phyloP scores from a whole-genome alignment of 1,284 basidiomycete species.

The Tilletia horrida region DNA sequence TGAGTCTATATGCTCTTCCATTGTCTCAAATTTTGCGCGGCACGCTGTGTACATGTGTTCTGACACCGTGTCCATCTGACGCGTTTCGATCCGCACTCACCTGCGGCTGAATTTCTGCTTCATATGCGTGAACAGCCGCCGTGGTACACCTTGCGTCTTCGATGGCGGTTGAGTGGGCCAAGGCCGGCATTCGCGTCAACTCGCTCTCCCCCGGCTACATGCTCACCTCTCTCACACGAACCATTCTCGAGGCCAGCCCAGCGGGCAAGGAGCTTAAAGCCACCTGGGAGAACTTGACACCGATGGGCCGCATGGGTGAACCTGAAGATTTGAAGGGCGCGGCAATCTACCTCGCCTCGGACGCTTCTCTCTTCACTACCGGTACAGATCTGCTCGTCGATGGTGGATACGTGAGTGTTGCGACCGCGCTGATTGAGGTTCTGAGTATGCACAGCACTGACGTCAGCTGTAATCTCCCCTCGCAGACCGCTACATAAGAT shows the following conservation, averaged over 20 bases:
- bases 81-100: too few relatives aligned
- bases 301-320: conserved; percentile 65
- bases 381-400: conserved; percentile 79
- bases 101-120: conserved; percentile 15
- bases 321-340: conserved; percentile 63
- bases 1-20: too few relatives aligned
- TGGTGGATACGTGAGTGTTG: conserved; percentile 65
- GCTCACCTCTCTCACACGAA: conserved; percentile 77
- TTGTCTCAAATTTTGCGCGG: too few relatives aligned
- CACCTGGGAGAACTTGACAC: conserved; percentile 84
- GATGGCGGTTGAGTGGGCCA: conserved; percentile 85
- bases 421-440: not conserved
- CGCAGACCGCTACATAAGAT: conserved; percentile 14
- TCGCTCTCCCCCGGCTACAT: conserved; percentile 53
- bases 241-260: conserved; percentile 50
- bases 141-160: conserved; percentile 83
- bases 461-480: not conserved
- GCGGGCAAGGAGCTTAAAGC: conserved; percentile 50
- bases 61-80: conserved; percentile 6
- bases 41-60: conserved; percentile 13
- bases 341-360: conserved; percentile 77
- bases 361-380: conserved; percentile 80
- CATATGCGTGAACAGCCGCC: conserved; percentile 58
- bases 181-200: conserved; percentile 77
- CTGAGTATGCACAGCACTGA: not conserved